A percentile compares a stretch with the other conserved stretches of the same genome.
Conservation (phyloP, 2,329 filamentous ascomycete species). For the Mollisiaceae sp. region DNA sequence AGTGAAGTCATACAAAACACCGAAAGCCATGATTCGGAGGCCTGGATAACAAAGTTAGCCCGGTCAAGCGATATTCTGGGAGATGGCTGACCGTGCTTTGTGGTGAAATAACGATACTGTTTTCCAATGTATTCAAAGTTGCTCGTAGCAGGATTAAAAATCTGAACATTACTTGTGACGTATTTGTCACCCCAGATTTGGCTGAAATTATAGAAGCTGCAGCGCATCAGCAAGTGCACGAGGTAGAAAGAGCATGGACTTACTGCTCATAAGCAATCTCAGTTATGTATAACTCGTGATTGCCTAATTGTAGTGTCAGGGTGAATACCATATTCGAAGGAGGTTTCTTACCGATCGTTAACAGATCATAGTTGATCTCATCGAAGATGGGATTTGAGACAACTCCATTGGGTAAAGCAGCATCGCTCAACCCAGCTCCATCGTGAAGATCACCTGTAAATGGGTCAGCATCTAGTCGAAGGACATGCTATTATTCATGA, state of each 20-base stretch:
- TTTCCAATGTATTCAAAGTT: slow-evolving; percentile 76
- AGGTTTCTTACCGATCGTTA: slow-evolving; percentile 63
- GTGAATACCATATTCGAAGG: no score
- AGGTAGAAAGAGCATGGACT: not conserved
- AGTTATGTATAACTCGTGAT: slow-evolving; percentile 89
- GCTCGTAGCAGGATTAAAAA: slow-evolving; percentile 72
- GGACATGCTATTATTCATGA: not conserved
- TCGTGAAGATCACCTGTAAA: slow-evolving; percentile 72
- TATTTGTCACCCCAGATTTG: slow-evolving; percentile 76
- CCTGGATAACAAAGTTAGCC: slow-evolving; percentile 16
- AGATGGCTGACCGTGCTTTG: slow-evolving; percentile 69
- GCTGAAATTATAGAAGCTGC: slow-evolving; percentile 68
- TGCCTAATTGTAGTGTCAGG: slow-evolving; percentile 51
- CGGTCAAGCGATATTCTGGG: no score
- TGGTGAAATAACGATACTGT: slow-evolving; percentile 86
- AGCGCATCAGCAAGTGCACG: not conserved
- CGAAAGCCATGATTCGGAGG: slow-evolving; percentile 54
- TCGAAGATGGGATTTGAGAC: slow-evolving; percentile 87
- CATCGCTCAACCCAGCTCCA: slow-evolving; percentile 91
- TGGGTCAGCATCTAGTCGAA: not conserved
- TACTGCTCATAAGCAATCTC: slow-evolving; percentile 55
- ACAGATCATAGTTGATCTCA: slow-evolving; percentile 79
- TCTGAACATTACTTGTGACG: slow-evolving; percentile 91
- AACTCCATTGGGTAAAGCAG: slow-evolving; percentile 82
- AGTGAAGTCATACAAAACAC: slow-evolving; percentile 91